Evolutionary conservation across 2,329 filamentous ascomycete species (phyloP), one percentile per base, ranked within the genome.

Genomic region (Cytospora leucostoma): DNA sequence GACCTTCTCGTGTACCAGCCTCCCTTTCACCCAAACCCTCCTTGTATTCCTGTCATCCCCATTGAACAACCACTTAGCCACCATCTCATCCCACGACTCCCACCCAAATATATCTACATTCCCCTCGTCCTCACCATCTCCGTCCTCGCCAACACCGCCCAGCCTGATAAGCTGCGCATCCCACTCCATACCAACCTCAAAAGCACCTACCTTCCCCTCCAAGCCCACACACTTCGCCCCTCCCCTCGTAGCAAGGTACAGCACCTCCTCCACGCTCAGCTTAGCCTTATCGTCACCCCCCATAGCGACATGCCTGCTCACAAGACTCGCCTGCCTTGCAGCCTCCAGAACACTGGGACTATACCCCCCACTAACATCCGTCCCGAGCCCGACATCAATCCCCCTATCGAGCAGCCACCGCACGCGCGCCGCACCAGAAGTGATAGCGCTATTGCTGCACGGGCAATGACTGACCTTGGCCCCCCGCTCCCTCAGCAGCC

Each of bases 21-120:
- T 79, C 3, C 95, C 95, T 73, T 83, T 87, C 1, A 98, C 93
- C 94, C 94, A 99, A 6, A 99, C 95, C 69, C 83, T 87, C 70
- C 83, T 83, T 3, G 93, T 94, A 75, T 98, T 98, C 69, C 94
- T 82, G 77, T 98, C 95, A 79, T 98, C 93, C 0, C 95, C 95
- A 68, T 86, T 90, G 77, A 91, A 99, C 66, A 98, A 80, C 95
- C 95, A 99, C 80, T 99, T 99, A 59, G 92, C 91, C 12, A 98
- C 78, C 71, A 81, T 86, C 71, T 98, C 92, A 47, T 89, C 86
- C 92, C 91, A 96, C n/a, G 73, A 85, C 82, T 98, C 94, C 85
- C 89, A 92, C 1, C 93, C 93, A 79, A 97, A 99, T 0, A 97
- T 75, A 75, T 97, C 93, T 0, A 97, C 92, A 54, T 88, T 87